A percentile compares a stretch with the other conserved stretches of the same genome.
Evolutionary conservation across 441 rosid genomes (phyloP).

Genomic region (Corymbia citriodora): DNA sequence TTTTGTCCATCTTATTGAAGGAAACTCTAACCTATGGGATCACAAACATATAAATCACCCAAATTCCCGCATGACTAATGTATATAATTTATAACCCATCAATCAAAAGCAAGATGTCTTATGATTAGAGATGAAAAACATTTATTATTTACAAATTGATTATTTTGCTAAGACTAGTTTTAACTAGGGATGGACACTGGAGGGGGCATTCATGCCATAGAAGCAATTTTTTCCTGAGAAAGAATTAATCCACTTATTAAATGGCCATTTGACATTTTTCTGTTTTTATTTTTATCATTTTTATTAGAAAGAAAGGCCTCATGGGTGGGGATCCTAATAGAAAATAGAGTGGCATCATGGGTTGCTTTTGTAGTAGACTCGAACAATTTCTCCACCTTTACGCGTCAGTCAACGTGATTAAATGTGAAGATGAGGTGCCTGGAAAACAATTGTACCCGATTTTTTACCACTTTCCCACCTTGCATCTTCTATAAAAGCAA

Average conservation of each 20-base stretch:
- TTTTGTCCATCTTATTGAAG: not conserved
- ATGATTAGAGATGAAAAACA: not conserved
- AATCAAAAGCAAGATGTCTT: not conserved
- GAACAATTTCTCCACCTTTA: not conserved
- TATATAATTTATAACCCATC: not conserved
- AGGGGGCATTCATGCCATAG: not conserved
- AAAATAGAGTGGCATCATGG: not conserved
- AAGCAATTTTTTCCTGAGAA: too few relatives aligned
- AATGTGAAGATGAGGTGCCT: not conserved
- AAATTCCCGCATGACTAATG: rapidly evolving
- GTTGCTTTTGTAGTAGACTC: not conserved
- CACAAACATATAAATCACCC: not conserved
- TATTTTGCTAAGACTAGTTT: not conserved
- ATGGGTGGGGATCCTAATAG: not conserved
- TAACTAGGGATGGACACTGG: not conserved
- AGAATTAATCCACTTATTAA: too few relatives aligned
- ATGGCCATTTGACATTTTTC: not conserved
- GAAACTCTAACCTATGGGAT: not conserved
- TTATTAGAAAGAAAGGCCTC: not conserved
- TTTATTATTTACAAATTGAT: not conserved
- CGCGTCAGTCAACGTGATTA: not conserved
- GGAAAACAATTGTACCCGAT: not conserved
- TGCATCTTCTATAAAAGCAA: not conserved
- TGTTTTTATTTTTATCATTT: too few relatives aligned
- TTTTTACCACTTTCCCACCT: not conserved